Base-by-base conservation (phyloP, 805 yeast species). In the Zygosaccharomyces gambellarensis region DNA sequence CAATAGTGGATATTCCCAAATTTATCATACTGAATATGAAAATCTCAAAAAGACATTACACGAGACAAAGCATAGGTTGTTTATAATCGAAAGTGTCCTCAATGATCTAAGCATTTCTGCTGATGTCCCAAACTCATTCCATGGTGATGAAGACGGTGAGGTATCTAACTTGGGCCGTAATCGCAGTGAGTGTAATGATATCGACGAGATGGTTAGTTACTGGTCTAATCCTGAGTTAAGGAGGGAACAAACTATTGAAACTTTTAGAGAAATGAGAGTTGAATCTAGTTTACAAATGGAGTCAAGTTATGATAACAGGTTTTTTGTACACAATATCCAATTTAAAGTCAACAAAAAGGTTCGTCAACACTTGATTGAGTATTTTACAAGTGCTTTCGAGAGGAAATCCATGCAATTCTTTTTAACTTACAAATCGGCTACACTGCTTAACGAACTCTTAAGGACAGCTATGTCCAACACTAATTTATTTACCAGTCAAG, bases 271-370 rank as follows among this genome's bases (percentile, higher is more conserved):
- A 1, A 61, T 67, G 68, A 63, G 67, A 46, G 44, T 53, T 8
- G 62, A 59, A 7, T 58, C 70, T 1, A 57, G 62, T 9, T 46
- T 64, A 2, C 50, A 61, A 9, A 56, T 52, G 3, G 58, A 60
- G 5, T 64, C 72, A 53, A 47, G 62, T 7, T 83, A 77, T 62
- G 81, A 79, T 54, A 83, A 82, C 55, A 63, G 84, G 45, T 82
- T 81, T 56, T 74, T 80, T 52, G 62, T 81, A 19, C 84, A 82
- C 51, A 76, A 78, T 49, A 64, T 82, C 32, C 76, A 76, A 53
- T 56, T 83, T 51, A 78, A 76, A 56, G 77, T 86, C 77, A 76
- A 80, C 60, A 76, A 76, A 43, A 57, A 64, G 7, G 65, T 78
- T 2, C 64, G 85, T 39, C 78, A 82, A 51, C 61, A 72, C 31